phyloP scores from a whole-genome alignment of 371 early-diverging fungal genomes.

The Mortierella sp. region DNA sequence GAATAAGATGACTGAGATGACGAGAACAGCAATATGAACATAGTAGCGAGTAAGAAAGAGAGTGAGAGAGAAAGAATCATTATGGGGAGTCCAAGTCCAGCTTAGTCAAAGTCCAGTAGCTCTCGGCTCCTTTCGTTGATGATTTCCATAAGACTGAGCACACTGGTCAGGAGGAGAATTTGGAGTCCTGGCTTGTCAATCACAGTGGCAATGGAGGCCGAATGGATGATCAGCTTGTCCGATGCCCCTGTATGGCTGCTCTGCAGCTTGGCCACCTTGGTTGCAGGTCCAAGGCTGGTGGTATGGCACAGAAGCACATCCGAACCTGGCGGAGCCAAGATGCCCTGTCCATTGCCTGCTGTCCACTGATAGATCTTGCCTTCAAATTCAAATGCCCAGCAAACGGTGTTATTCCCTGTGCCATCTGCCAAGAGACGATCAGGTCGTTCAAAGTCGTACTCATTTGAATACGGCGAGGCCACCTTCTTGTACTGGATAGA shows the following conservation, averaged over 20 bases:
- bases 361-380: conserved; percentile 52
- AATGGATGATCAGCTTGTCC: conserved; percentile 36
- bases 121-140: conserved; percentile 48
- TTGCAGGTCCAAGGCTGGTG: conserved; percentile 43
- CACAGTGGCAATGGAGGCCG: conserved; percentile 19
- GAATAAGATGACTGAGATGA: too few species aligned
- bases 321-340: conserved; percentile 44
- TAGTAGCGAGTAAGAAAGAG: too few species aligned
- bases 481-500: conserved; percentile 32
- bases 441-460: conserved; percentile 36
- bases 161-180: conserved; percentile 40
- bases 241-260: conserved; percentile 50
- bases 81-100: background rate
- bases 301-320: conserved; percentile 47
- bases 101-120: conserved; percentile 47
- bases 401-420: conserved; percentile 7
- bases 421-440: conserved; percentile 15
- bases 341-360: conserved; percentile 46
- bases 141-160: conserved; percentile 44
- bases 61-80: too few species aligned
- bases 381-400: conserved; percentile 54
- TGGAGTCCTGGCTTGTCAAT: conserved; percentile 43
- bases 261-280: conserved; percentile 46
- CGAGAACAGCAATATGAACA: too few species aligned
- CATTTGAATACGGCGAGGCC: conserved; percentile 15